Conservation (phyloP, 169 alveolate species). For the Plasmodium ovale region DNA sequence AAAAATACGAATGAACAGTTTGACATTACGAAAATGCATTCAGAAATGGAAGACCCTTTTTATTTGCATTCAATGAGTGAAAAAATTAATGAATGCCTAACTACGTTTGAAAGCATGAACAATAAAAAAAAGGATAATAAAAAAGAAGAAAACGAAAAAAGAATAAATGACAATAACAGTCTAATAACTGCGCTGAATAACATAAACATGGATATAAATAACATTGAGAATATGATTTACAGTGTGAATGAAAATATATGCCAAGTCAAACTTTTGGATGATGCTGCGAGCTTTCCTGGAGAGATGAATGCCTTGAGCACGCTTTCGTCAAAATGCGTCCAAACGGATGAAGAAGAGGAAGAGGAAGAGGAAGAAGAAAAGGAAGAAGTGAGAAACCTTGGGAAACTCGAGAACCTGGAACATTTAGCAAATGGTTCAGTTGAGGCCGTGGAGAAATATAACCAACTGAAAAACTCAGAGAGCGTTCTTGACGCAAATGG, state of each 20-base stretch:
- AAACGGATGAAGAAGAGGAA: not conserved
- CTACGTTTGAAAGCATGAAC: slow-evolving; percentile 10
- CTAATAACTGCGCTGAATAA: slow-evolving; percentile 26
- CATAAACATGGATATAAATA: slow-evolving; percentile 42
- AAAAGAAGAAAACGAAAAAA: slow-evolving; percentile 23
- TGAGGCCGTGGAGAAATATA: no score
- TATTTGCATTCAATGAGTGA: slow-evolving; percentile 9
- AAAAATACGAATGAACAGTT: not conserved
- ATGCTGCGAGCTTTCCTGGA: slow-evolving; percentile 27
- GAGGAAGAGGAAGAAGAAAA: slow-evolving; percentile 23
- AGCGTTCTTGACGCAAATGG: not conserved
- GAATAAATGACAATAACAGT: not conserved
- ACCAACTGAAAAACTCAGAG: not conserved
- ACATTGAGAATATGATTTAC: slow-evolving; percentile 54
- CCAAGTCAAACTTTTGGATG: slow-evolving; percentile 10
- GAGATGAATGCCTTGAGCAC: slow-evolving; percentile 17
- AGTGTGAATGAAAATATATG: slow-evolving; percentile 28
- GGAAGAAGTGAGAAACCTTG: no score
- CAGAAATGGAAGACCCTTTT: not conserved
- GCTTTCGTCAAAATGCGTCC: not conserved
- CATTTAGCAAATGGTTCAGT: no score
- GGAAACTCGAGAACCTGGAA: no score
- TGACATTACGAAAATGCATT: not conserved
- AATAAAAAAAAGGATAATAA: not conserved
- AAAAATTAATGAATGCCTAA: slow-evolving; percentile 69